phyloP scores from a whole-genome alignment of 2,329 filamentous ascomycete genomes.

The Cryphonectria nitschkei region DNA sequence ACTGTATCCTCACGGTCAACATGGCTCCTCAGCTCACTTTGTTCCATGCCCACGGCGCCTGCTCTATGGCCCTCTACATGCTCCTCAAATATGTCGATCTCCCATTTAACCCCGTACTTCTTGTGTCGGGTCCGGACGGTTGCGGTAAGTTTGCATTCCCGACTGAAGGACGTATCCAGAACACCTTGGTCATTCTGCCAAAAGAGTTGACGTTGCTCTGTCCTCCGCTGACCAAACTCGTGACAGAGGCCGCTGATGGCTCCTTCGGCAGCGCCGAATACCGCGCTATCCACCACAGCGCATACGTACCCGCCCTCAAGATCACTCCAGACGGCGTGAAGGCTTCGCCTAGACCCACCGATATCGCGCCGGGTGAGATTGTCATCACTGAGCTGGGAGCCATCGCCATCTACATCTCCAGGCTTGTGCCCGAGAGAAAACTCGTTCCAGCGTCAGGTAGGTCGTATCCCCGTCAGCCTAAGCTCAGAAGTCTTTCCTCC shows the following conservation, averaged over 20 bases:
- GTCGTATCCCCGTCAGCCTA: neutral
- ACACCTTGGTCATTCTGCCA: neutral
- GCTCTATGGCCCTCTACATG: slow-evolving; percentile 37
- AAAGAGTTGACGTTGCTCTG: neutral
- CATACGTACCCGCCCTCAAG: slow-evolving; percentile 39
- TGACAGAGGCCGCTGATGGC: slow-evolving; percentile 36
- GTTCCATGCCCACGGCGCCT: slow-evolving; percentile 38
- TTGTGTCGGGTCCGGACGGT: neutral
- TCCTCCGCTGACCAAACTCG: slow-evolving; percentile 31
- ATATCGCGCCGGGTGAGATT: slow-evolving; percentile 23
- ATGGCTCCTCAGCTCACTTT: slow-evolving; percentile 29
- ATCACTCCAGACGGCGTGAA: slow-evolving; percentile 30
- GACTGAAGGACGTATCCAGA: neutral
- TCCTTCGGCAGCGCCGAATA: slow-evolving; percentile 38
- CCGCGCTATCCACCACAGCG: slow-evolving; percentile 36
- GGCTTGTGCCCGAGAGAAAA: neutral
- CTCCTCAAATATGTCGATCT: slow-evolving; percentile 39
- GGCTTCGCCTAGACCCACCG: neutral
- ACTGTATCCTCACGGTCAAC: neutral
- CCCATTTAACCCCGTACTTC: slow-evolving; percentile 30
- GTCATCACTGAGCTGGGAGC: slow-evolving; percentile 41
- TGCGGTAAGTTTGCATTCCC: neutral
- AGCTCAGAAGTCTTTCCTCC: no score
- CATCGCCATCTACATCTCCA: slow-evolving; percentile 38
- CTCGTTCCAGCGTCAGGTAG: neutral